Percentiles rank a stretch among this genome's conserved stretches.
phyloP scores from a whole-genome alignment of 106 monocot species.

The Allium fistulosum region DNA sequence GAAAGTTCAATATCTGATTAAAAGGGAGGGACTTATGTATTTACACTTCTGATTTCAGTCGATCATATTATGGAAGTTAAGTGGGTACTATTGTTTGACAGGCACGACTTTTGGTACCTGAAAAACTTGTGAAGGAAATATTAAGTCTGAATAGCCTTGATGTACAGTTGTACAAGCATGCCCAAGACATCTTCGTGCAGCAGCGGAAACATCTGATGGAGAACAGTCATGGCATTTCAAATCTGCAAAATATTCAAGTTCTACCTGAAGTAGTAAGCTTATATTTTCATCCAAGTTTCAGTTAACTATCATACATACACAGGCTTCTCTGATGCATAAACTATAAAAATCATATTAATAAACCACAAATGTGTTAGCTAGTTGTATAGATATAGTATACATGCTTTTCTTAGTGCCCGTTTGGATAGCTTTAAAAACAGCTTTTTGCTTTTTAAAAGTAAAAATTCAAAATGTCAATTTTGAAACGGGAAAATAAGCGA shows the following conservation, averaged over 20 bases:
- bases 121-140: conserved; percentile 52
- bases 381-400: too few relatives aligned
- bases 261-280: conserved; percentile 28
- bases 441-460: too few relatives aligned
- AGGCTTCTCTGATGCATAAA: too few relatives aligned
- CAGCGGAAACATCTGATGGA: conserved; percentile 39
- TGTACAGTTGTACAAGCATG: conserved; percentile 82
- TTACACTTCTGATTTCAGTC: too few relatives aligned
- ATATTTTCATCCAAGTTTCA: not conserved
- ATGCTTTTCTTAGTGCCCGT: too few relatives aligned
- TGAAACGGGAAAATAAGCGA: too few relatives aligned
- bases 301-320: too few relatives aligned
- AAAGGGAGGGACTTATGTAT: too few relatives aligned
- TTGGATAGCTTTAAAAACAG: too few relatives aligned
- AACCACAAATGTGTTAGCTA: not conserved
- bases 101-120: conserved; percentile 64
- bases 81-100: conserved; percentile 19
- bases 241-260: conserved; percentile 4
- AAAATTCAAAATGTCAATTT: too few relatives aligned
- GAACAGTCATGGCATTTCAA: conserved; percentile 6
- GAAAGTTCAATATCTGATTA: too few relatives aligned
- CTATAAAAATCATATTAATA: not conserved
- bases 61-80: not conserved
- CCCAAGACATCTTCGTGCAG: conserved; percentile 55
- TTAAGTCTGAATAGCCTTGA: conserved; percentile 64